Evolutionary conservation across 1,284 basidiomycete genomes (phyloP), one percentile per base, ranked within the genome.

Genomic region (Cryptococcus sp.): DNA sequence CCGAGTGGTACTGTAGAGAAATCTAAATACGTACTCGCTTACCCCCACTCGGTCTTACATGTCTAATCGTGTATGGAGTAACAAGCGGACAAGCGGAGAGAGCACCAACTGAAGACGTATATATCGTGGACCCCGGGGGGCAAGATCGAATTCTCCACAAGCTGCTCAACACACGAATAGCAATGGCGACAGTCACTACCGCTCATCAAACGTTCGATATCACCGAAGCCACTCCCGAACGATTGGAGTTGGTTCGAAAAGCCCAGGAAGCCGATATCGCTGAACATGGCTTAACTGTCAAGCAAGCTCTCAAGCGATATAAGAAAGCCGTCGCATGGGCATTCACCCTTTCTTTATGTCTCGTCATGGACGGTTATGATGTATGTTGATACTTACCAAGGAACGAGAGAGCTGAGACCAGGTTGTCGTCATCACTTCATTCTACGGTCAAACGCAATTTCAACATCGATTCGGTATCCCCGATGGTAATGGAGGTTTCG

Each of bases 311-410:
- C 37, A 40, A 40, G 16, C 60, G 56, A 40, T 64, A 67, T 51
- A 59, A 55, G 40, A 49, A 46, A 14, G 61, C 61, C 5, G 50
- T 60, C 11, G 50, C 53, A 11, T 67, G 64, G 64, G 53, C 63
- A 0, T 52, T 64, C 55, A 45, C 58, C 37, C 46, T 66, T 19
- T 57, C 56, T 18, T 50, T 53, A 21, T 52, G 60, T 9, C 49
- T 68, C 22, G 56, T 66, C 41, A 66, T 67, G 65, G 64, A 70
- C 34, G 67, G 67, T 21, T 65, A 64, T 21, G 57, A 56, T 42
- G 48, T 53, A 23, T 34, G 45, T 41, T n/a, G n/a, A 58, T 67
- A 11, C 56, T 59, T 34, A 40, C 56, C 57, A 2, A 23, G 42
- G 16, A 9, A 34, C 32, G 16, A 16, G 9, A 34, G 14, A 13